Conservation (phyloP, 2,329 filamentous ascomycete genomes). For the Pseudogymnoascus sp. region DNA sequence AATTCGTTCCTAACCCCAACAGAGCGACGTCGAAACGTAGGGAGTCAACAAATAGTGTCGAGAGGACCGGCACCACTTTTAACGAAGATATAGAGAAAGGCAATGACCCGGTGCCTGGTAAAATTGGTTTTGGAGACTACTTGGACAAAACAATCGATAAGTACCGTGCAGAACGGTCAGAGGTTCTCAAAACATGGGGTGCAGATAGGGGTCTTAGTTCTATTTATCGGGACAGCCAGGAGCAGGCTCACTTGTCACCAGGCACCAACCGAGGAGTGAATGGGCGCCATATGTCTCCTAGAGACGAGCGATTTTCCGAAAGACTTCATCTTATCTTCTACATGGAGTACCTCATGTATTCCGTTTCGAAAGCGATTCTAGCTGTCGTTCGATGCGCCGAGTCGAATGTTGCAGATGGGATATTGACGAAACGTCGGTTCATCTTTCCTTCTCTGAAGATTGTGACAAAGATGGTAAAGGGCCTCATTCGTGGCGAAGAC, state of each 20-base stretch:
- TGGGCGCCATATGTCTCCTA: conserved; percentile 33
- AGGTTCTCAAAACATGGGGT: conserved; percentile 42
- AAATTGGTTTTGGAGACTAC: conserved; percentile 39
- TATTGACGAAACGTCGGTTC: conserved; percentile 49
- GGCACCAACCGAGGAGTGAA: conserved; percentile 36
- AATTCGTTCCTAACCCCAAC: conserved; percentile 35
- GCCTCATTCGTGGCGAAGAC: conserved; percentile 44
- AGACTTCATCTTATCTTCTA: conserved; percentile 61
- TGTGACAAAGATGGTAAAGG: conserved; percentile 53
- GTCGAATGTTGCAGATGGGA: conserved; percentile 50
- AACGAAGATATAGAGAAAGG: conserved; percentile 43
- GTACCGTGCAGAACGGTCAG: conserved; percentile 45
- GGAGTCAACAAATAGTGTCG: background rate
- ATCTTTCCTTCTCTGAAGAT: conserved; percentile 55
- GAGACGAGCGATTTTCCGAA: conserved; percentile 42
- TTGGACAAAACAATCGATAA: conserved; percentile 37
- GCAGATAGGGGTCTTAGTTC: conserved; percentile 31
- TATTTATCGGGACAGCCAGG: conserved; percentile 13
- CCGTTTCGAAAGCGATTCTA: conserved; percentile 49
- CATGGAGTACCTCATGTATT: conserved; percentile 58
- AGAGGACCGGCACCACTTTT: conserved; percentile 30
- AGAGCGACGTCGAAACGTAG: background rate
- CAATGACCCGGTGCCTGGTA: conserved; percentile 43
- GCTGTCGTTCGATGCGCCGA: conserved; percentile 59
- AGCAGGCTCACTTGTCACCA: conserved; percentile 7